These are phyloP conservation scores for Rheum nobile DNA, from an alignment of 148 eudicot genomes.

Conservation along the genomic window DNA sequence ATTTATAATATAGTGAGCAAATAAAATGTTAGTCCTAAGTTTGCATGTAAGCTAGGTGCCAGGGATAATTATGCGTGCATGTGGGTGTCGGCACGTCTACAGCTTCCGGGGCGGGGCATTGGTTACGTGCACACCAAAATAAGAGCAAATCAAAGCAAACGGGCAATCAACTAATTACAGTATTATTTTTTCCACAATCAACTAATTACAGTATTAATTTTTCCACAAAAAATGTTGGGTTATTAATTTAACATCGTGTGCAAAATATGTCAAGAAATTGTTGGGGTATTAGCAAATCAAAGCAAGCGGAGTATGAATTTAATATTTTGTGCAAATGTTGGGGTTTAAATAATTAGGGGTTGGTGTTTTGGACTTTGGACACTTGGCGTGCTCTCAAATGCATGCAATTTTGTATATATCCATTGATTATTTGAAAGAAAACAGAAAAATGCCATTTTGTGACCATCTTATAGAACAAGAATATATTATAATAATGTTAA, in stretches of 20 bases:
- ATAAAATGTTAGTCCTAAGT: not conserved
- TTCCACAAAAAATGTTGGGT: no score
- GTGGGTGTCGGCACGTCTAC: constrained; percentile 1
- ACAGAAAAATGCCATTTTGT: not conserved
- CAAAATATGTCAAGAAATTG: no score
- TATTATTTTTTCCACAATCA: no score
- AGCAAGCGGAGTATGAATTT: no score
- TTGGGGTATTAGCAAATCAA: no score
- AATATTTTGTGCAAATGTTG: no score
- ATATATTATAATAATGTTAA: not conserved
- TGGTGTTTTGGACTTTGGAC: not conserved
- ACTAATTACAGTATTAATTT: no score
- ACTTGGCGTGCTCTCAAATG: not conserved
- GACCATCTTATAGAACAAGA: not conserved
- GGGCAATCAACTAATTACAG: no score
- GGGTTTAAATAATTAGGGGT: not conserved
- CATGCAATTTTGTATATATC: not conserved
- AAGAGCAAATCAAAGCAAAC: not conserved
- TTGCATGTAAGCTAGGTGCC: not conserved
- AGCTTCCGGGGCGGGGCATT: not conserved
- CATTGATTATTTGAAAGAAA: not conserved
- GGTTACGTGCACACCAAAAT: not conserved
- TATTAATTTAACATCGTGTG: no score
- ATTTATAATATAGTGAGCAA: no score
- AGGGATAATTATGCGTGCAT: not conserved